Evolutionary conservation across 1,139 yeast genomes (phyloP), one percentile per base, ranked within the genome.

Genomic region (Torulaspora pretoriensis): DNA sequence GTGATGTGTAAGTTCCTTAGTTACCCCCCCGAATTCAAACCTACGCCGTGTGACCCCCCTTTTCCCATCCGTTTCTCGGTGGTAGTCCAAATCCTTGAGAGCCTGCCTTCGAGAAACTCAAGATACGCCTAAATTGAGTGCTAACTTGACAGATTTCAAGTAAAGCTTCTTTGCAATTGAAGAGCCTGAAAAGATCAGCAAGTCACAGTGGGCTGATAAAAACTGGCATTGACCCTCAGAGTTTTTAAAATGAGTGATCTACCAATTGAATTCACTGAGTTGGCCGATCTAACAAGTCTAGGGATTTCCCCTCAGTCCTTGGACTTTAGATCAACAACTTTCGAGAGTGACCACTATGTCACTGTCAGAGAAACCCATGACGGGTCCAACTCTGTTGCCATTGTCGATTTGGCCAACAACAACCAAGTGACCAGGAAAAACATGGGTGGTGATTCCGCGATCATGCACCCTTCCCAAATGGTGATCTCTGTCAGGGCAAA

Each of bases 371-470:
- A 92, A 69, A 72, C 80, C 29, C 74, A 81, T 41, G 80, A 82
- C 48, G 73, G 75, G 43, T 89, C 94, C 51, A 89, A 88, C 68
- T 77, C 92, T 9, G 98, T 94, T 45, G 96, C 96, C 42, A 92
- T 94, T 59, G 80, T 94, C 54, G 92, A 92, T 65, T 75, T 92
- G 63, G 74, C 79, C 54, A 81, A 87, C 44, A 81, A 81, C 70
- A 80, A 80, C 63, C 77, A 80, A 57, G 82, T 87, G 56, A 80
- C 81, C 25, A 81, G 95, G 62, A 90, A 94, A 70, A 85, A 86
- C 67, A 94, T 94, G 96, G 80, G 88, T 46, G 99, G 98, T 40
- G 99, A 94, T 69, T 86, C 90, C 54, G 97, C 97, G 42, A 92
- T 94, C 63, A 83, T 94, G 95, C 96, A 90, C 67, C 97, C 98